Evolutionary conservation across 495 filamentous ascomycete genomes (phyloP), one percentile per base, ranked within the genome.

Genomic region (Talaromyces proteolyticus): DNA sequence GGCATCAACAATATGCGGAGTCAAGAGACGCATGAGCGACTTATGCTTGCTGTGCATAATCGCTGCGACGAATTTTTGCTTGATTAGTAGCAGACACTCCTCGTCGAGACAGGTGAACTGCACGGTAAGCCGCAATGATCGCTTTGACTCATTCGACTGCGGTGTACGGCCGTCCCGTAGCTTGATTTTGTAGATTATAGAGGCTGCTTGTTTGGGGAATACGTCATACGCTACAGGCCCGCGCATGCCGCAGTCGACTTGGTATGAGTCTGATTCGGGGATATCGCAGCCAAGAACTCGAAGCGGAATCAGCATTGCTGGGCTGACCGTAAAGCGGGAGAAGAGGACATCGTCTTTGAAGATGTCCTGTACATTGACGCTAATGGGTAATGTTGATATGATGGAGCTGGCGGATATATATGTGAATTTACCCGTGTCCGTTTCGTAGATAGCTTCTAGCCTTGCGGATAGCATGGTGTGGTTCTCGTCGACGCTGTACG

Each of bases 351-450:
- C 68, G 45, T 87, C 77, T 62, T 94, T 94, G 75, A 99, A 99
- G 34, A 89, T 81, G 56, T 99, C 94, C 57, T 96, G 90, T 36
- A 99, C 92, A 54, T 97, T 96, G 52, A 99, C 92, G 16, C 90
- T 90, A 36, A 99, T 78, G 0, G 89, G 88, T 10, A 97, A 71
- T 16, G 88, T 84, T 1, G 82, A 78, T 20, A 89, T 70, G n/a
- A 77, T 75, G 10, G 74, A 75, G 19, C 78, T 81, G 42, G 77
- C 75, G 2, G 81, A 77, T 26, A 66, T 69, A 58, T 86, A 95
- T 46, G 75, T 69, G 55, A 93, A 96, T 24, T 64, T 70, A 1
- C 89, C 90, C 12, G 78, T 68, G 4, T 82, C 74, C 0, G 92
- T 96, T 16, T 79, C 73, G 58, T 96, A 99, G 2, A 67, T 72